Evolutionary conservation across 768 basidiomycete species (phyloP).

Genomic region (Psilocybe cyanescens): DNA sequence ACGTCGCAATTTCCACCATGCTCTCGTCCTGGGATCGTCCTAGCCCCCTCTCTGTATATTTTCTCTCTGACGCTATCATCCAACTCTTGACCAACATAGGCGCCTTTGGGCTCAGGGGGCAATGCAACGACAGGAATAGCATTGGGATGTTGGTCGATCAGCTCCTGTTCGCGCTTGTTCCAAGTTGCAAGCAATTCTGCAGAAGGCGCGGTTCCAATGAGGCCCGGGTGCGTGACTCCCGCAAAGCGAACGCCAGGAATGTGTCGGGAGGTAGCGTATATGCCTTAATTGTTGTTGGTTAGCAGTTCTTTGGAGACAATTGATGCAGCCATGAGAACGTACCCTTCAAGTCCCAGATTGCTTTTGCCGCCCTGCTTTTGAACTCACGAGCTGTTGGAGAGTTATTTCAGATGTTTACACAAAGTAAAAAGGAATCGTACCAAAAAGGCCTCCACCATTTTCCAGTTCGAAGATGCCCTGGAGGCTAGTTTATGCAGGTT

Average conservation of each 20-base stretch:
- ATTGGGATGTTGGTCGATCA: constrained; percentile 56
- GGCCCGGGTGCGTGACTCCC: constrained; percentile 76
- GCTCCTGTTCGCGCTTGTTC: constrained; percentile 71
- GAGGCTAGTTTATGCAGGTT: not conserved
- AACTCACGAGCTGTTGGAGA: constrained; percentile 59
- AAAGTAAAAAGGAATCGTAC: constrained; percentile 30
- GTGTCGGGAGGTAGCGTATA: constrained; percentile 76
- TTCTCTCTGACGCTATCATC: constrained; percentile 46
- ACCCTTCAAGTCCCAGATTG: constrained; percentile 83
- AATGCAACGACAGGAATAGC: constrained; percentile 70
- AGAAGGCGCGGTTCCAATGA: constrained; percentile 80
- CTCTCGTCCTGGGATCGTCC: constrained; percentile 78
- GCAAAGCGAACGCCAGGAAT: constrained; percentile 82
- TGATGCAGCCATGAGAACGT: constrained; percentile 2
- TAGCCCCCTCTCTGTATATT: constrained; percentile 68
- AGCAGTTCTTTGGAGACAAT: not conserved
- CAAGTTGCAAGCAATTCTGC: constrained; percentile 72
- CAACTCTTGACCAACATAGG: constrained; percentile 74
- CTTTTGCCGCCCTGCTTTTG: constrained; percentile 72
- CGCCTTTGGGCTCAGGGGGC: constrained; percentile 59
- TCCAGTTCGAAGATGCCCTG: constrained; percentile 76
- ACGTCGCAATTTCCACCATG: constrained; percentile 82
- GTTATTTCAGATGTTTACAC: not conserved
- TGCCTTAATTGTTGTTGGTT: constrained; percentile 37
- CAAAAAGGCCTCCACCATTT: constrained; percentile 76